These are phyloP conservation scores for Geranomyces michiganensis DNA, from an alignment of 192 early-diverging fungal genomes.

Conservation along the genomic window DNA sequence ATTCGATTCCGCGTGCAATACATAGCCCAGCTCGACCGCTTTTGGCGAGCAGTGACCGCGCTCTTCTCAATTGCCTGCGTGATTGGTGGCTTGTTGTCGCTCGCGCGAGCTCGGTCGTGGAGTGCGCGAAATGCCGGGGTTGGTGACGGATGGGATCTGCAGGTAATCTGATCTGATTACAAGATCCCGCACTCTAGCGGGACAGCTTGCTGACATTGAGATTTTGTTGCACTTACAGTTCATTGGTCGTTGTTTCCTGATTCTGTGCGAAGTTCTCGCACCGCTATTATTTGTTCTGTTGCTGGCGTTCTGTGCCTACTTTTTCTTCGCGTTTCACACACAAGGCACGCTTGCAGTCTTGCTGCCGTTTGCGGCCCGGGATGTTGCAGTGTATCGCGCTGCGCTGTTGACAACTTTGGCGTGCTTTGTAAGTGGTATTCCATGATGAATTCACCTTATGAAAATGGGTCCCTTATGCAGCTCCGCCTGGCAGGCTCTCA, in stretches of 20 bases:
- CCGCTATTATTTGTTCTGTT: conserved; percentile 48
- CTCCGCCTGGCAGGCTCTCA: conserved; percentile 11
- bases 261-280: conserved; percentile 39
- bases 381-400: conserved; percentile 42
- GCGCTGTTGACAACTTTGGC: conserved; percentile 28
- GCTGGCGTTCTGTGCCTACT: conserved; percentile 43
- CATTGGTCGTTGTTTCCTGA: conserved; percentile 40
- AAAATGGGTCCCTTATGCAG: background rate
- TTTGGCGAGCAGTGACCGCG: conserved; percentile 40
- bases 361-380: conserved; percentile 40
- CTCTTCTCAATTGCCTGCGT: conserved; percentile 43
- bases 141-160: conserved; percentile 44
- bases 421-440: conserved; percentile 34
- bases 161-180: conserved; percentile 39
- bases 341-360: conserved; percentile 47
- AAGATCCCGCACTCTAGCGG: background rate
- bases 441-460: background rate
- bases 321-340: conserved; percentile 56
- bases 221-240: conserved; percentile 24
- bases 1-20: conserved; percentile 43
- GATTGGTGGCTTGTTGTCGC: conserved; percentile 28
- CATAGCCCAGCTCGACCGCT: conserved; percentile 26
- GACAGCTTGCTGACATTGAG: background rate
- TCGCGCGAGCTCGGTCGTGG: conserved; percentile 46
- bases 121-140: conserved; percentile 45